Base-by-base conservation (phyloP, 2,329 filamentous ascomycete species). In the Penicillium sp. region DNA sequence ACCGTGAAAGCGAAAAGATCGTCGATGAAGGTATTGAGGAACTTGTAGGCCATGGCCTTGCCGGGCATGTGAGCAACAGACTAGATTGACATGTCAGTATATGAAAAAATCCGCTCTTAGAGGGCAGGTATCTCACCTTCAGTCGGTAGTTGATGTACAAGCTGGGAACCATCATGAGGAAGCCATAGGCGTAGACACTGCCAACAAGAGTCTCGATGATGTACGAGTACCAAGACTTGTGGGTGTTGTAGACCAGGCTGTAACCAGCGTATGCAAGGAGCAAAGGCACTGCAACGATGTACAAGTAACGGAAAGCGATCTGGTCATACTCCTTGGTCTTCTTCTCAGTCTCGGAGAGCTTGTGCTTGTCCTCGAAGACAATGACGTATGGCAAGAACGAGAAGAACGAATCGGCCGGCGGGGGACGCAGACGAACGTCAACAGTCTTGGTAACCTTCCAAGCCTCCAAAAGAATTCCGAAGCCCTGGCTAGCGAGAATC, bases 121-220 rank as follows among this genome's bases (percentile, higher is more conserved):
- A 14, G n/a, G 9, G 48, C 33, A 46, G 21, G 29, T 21, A 65
- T 43, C 74, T 51, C 58, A 88, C 89, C 83, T 93, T 96, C 66
- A 99, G 86, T 13, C 93, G 88, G 81, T 99, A 99, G 83, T 99
- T 99, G 86, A 99, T 99, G 81, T 98, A 99, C 33, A 99, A 82
- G 58, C 88, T 90, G 14, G 95, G 95, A 9, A 99, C 90, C 95
- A 99, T 99, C 92, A 99, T 96, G 60, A 99, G 80, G 83, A 99
- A 99, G 4, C 95, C 95, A 73, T 99, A 99, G 0, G 95, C 93
- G 75, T 99, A 99, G 51, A 99, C 95, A 44, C 90, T 93, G 11
- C 93, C 95, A 23, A 99, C 95, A 10, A 99, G 87, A 0, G 93
- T 98, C 25, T 95, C 87, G 73, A 99, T 96, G 75, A 96, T 84